Conservation (phyloP, 192 early-diverging fungal species). For the Coemansia sp. region DNA sequence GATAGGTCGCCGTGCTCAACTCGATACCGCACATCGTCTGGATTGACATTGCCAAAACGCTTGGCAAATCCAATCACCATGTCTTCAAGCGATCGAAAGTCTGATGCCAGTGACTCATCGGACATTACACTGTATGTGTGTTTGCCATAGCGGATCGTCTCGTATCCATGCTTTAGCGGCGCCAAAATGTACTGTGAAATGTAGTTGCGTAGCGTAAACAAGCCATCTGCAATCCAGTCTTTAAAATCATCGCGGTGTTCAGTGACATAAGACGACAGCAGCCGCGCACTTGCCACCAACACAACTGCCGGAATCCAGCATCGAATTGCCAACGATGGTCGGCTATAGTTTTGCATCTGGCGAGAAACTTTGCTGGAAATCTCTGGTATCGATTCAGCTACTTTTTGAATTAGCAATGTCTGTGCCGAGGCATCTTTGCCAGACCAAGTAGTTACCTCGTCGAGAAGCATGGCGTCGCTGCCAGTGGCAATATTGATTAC, state of each 20-base stretch:
- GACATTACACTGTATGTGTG: slow-evolving; percentile 74
- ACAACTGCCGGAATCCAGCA: slow-evolving; percentile 68
- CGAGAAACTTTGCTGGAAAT: slow-evolving; percentile 18
- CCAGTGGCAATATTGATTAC: background rate
- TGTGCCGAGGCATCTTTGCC: background rate
- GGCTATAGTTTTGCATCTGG: slow-evolving; percentile 26
- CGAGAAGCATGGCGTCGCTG: background rate
- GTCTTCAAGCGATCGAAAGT: slow-evolving; percentile 81
- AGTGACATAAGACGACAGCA: slow-evolving; percentile 50
- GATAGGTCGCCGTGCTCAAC: slow-evolving; percentile 80
- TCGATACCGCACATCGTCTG: slow-evolving; percentile 54
- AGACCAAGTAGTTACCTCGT: background rate
- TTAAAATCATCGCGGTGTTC: slow-evolving; percentile 57
- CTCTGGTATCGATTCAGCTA: slow-evolving; percentile 12
- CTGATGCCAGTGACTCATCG: slow-evolving; percentile 71
- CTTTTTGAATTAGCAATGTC: background rate
- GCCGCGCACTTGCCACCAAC: slow-evolving; percentile 47
- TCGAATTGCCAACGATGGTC: slow-evolving; percentile 55
- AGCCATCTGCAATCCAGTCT: slow-evolving; percentile 52
- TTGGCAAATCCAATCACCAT: slow-evolving; percentile 86
- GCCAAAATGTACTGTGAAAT: slow-evolving; percentile 75
- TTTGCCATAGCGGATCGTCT: slow-evolving; percentile 80
- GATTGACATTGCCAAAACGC: slow-evolving; percentile 57
- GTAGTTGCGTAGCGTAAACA: slow-evolving; percentile 64
- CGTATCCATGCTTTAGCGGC: slow-evolving; percentile 70